Evolutionary conservation across 2,329 filamentous ascomycete genomes (phyloP).

Genomic region (Pseudocercospora macadamiae): DNA sequence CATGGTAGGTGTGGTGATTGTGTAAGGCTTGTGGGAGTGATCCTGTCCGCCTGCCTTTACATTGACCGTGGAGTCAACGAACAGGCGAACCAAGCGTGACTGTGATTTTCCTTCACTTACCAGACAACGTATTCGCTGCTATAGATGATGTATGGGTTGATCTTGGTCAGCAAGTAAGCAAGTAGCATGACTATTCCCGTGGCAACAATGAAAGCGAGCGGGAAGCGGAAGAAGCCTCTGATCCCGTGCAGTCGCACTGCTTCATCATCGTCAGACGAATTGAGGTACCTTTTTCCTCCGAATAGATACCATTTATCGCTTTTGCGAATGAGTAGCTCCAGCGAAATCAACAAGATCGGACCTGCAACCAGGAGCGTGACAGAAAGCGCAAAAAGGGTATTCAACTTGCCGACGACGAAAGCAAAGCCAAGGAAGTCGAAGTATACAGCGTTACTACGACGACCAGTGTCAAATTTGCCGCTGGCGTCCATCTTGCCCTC

Average conservation of each 20-base stretch:
- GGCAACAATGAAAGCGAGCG: slow-evolving; percentile 71
- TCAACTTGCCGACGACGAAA: slow-evolving; percentile 77
- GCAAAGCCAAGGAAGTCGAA: slow-evolving; percentile 85
- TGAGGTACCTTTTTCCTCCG: slow-evolving; percentile 64
- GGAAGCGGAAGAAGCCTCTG: slow-evolving; percentile 83
- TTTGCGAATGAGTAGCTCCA: slow-evolving; percentile 70
- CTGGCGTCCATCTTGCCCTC: slow-evolving; percentile 59
- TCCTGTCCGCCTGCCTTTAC: no score
- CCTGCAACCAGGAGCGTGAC: slow-evolving; percentile 79
- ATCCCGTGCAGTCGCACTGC: slow-evolving; percentile 70
- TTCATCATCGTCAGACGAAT: slow-evolving; percentile 62
- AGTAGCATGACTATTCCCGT: slow-evolving; percentile 70
- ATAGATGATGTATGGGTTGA: slow-evolving; percentile 91
- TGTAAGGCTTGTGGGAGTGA: no score
- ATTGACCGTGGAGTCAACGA: no score
- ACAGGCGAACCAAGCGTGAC: no score
- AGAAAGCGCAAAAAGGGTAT: slow-evolving; percentile 85
- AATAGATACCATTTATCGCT: slow-evolving; percentile 89
- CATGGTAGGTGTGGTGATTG: no score
- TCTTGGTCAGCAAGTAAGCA: slow-evolving; percentile 74
- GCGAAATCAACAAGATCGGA: slow-evolving; percentile 70
- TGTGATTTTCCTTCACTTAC: slow-evolving; percentile 3
- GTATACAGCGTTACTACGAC: slow-evolving; percentile 71
- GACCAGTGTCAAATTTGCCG: slow-evolving; percentile 68
- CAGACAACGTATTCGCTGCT: slow-evolving; percentile 86